These are phyloP conservation scores for Coelastrella sp. DNA, from an alignment of 139 green algal genomes.

Conservation along the genomic window DNA sequence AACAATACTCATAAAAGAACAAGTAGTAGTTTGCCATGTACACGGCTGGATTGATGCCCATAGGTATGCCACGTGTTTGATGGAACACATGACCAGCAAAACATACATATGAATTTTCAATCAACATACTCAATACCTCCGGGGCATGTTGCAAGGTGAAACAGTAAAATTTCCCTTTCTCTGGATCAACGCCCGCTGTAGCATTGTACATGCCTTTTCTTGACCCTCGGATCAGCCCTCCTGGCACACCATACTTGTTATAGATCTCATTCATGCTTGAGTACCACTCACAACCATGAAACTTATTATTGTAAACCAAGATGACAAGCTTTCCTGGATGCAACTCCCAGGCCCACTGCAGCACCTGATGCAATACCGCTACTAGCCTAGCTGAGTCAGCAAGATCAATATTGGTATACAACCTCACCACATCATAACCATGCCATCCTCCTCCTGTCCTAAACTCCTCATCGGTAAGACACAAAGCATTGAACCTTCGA, in stretches of 20 bases:
- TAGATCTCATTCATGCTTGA: neutral
- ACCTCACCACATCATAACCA: neutral
- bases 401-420: neutral
- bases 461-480: neutral
- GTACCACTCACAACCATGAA: neutral
- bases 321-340: neutral
- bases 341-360: neutral
- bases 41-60: constrained; percentile 26
- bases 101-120: neutral
- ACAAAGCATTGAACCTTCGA: neutral
- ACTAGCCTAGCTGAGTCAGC: neutral
- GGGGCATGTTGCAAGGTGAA: neutral
- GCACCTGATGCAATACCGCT: neutral
- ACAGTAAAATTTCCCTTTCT: neutral
- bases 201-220: neutral
- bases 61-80: constrained; percentile 19
- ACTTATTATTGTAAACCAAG: neutral
- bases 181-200: neutral
- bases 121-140: neutral
- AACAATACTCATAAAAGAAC: constrained; percentile 13
- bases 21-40: constrained; percentile 39
- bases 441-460: neutral
- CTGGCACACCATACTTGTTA: neutral
- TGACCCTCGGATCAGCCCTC: neutral
- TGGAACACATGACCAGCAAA: neutral